Conservation (phyloP, 306 rosid species). For the Cucumis hystrix region DNA sequence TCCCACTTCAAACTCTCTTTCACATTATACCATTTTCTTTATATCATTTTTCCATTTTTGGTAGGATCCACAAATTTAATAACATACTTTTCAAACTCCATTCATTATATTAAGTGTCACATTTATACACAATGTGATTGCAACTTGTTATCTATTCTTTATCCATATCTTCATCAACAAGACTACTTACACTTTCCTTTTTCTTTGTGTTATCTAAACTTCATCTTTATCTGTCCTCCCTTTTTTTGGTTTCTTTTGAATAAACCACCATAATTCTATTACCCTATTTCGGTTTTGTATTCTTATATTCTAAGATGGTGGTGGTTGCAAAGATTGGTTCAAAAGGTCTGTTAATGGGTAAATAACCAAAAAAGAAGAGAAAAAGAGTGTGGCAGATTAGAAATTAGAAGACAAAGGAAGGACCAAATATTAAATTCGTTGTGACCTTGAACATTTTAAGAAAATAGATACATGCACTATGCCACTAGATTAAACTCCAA, state of each 20-base stretch:
- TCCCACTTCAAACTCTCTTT: too few relatives aligned
- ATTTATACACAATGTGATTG: background rate
- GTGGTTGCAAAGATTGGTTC: background rate
- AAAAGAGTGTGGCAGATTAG: background rate
- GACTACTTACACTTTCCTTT: background rate
- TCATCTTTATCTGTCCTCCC: background rate
- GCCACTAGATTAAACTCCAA: constrained; percentile 1
- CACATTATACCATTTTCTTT: too few relatives aligned
- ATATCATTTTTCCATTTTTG: too few relatives aligned
- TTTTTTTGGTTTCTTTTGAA: background rate
- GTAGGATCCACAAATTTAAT: background rate
- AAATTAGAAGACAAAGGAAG: background rate
- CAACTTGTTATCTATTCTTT: background rate
- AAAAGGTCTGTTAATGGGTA: background rate
- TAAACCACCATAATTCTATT: background rate
- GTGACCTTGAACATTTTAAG: background rate
- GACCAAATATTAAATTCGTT: background rate
- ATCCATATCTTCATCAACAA: background rate
- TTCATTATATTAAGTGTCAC: background rate
- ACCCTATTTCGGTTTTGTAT: background rate
- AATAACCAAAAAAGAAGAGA: background rate
- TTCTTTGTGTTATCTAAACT: background rate
- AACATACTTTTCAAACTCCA: background rate
- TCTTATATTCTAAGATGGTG: too few relatives aligned
- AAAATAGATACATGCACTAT: constrained; percentile 3